phyloP scores from a whole-genome alignment of 805 yeast species.

The Kodamaea lidongshanica region DNA sequence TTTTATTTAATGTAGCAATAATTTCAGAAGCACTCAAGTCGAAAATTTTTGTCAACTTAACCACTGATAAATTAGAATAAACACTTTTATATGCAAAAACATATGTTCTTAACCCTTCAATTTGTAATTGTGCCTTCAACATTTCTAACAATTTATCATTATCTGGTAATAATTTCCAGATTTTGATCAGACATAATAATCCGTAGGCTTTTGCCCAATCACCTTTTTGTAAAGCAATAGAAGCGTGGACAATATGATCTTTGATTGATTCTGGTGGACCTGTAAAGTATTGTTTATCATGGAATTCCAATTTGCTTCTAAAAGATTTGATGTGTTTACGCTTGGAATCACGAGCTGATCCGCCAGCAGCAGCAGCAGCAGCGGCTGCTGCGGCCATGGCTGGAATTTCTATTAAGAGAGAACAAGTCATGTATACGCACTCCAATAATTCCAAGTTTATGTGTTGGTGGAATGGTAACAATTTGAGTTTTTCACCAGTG shows the following conservation, averaged over 20 bases:
- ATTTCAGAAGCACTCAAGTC: constrained; percentile 54
- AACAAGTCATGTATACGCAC: constrained; percentile 85
- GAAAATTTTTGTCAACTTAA: constrained; percentile 60
- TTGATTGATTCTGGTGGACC: constrained; percentile 98
- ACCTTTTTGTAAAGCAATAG: constrained; percentile 79
- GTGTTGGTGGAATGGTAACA: constrained; percentile 97
- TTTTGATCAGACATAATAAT: constrained; percentile 67
- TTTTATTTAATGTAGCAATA: constrained; percentile 58
- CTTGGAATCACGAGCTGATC: constrained; percentile 53
- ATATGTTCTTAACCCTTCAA: constrained; percentile 90
- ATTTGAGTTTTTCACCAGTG: constrained; percentile 65
- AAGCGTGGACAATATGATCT: constrained; percentile 89
- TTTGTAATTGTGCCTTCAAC: constrained; percentile 73
- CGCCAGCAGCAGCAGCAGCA: constrained; percentile 56
- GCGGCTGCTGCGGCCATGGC: constrained; percentile 60
- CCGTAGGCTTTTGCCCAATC: constrained; percentile 79
- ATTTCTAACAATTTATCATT: constrained; percentile 60
- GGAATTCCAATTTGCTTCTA: constrained; percentile 84
- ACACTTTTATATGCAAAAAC: constrained; percentile 75
- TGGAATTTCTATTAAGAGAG: constrained; percentile 88
- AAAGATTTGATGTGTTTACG: constrained; percentile 67
- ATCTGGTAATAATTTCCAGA: constrained; percentile 79
- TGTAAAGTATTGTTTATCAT: constrained; percentile 88
- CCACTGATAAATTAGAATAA: constrained; percentile 67
- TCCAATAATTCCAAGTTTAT: constrained; percentile 92